These are phyloP conservation scores for Hypoxylon sp. DNA, from an alignment of 2,329 filamentous ascomycete species.

Conservation along the genomic window DNA sequence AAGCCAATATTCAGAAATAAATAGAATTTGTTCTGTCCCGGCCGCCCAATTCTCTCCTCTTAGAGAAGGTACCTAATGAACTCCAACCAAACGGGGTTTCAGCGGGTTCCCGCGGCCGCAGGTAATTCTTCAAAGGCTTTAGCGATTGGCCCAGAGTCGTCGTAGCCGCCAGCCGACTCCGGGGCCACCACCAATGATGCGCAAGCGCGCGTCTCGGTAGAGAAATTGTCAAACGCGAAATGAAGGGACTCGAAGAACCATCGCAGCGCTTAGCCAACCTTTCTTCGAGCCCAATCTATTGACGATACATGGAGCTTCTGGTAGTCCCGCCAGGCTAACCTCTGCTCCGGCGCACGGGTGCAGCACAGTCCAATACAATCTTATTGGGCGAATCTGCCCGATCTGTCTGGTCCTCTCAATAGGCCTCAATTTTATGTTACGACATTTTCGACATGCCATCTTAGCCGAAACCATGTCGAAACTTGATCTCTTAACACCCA, in stretches of 20 bases:
- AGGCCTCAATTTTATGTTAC: constrained; percentile 42
- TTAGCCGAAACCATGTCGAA: constrained; percentile 37
- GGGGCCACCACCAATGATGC: constrained; percentile 40
- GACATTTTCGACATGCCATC: constrained; percentile 33
- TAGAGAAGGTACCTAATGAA: not conserved
- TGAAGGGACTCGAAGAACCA: constrained; percentile 25
- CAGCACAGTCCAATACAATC: constrained; percentile 27
- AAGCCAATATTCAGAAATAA: not conserved
- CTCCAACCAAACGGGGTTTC: constrained; percentile 12
- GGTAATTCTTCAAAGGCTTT: constrained; percentile 22
- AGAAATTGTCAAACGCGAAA: constrained; percentile 39
- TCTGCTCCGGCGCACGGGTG: constrained; percentile 24
- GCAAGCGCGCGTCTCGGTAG: constrained; percentile 44
- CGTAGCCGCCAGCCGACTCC: constrained; percentile 32
- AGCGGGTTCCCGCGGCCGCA: constrained; percentile 35
- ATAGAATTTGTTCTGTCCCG: not conserved
- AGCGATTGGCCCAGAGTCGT: constrained; percentile 42
- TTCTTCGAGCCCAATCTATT: constrained; percentile 34
- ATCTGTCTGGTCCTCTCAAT: constrained; percentile 44
- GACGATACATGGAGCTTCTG: constrained; percentile 26
- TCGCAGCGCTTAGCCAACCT: constrained; percentile 45
- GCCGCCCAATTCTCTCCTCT: not conserved
- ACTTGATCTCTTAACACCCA: constrained; percentile 27
- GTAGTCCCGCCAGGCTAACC: constrained; percentile 15
- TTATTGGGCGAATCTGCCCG: constrained; percentile 39